A percentile compares a stretch with the other conserved stretches of the same genome.
Evolutionary conservation across 1,284 basidiomycete genomes (phyloP).

Genomic region (Kwoniella shivajii): DNA sequence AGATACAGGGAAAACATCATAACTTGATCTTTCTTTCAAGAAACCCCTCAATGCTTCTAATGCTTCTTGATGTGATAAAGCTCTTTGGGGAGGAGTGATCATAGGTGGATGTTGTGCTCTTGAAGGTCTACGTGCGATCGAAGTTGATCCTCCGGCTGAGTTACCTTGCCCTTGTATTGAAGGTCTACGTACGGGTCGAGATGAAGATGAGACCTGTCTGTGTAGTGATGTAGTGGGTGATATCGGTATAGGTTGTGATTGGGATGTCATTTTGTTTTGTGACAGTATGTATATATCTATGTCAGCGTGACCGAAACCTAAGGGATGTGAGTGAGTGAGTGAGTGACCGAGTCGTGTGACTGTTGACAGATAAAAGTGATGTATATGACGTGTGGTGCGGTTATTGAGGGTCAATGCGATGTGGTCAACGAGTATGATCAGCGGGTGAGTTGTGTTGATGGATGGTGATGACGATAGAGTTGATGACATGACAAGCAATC

Average conservation of each 20-base stretch:
- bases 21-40: constrained; percentile 80
- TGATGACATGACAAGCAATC: no score
- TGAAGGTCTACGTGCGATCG: constrained; percentile 42
- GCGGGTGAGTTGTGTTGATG: not conserved
- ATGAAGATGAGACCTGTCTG: constrained; percentile 14
- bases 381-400: not conserved
- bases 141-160: constrained; percentile 8
- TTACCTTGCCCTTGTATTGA: constrained; percentile 12
- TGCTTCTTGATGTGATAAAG: constrained; percentile 66
- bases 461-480: not conserved
- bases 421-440: no score
- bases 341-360: no score
- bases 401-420: not conserved
- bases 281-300: constrained; percentile 15
- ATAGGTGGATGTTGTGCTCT: constrained; percentile 44
- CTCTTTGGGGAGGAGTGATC: constrained; percentile 19
- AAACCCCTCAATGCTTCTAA: constrained; percentile 76
- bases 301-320: no score
- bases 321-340: no score
- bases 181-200: constrained; percentile 14
- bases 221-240: constrained; percentile 9
- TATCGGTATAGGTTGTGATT: constrained; percentile 10
- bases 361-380: no score
- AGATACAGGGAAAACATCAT: constrained; percentile 94
- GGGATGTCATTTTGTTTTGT: constrained; percentile 2